Evolutionary conservation across 345 rosid genomes (phyloP).

Genomic region (Boechera retrofracta): DNA sequence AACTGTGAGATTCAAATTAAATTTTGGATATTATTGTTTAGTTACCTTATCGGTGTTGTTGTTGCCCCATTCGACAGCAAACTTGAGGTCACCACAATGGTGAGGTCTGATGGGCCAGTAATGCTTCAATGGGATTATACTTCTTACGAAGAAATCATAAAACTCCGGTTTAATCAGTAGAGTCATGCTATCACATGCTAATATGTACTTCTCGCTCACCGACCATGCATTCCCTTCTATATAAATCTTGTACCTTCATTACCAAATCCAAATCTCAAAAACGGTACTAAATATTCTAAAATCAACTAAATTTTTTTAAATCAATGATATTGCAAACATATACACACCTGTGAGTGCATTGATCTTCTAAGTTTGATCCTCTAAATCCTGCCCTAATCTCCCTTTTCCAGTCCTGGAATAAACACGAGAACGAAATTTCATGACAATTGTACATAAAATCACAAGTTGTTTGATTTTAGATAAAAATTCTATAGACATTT

Average conservation of each 20-base stretch:
- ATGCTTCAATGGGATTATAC: conserved; percentile 56
- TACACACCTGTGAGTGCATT: conserved; percentile 61
- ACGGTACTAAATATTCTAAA: neutral
- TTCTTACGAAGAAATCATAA: conserved; percentile 53
- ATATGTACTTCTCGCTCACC: conserved; percentile 57
- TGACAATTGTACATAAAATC: neutral
- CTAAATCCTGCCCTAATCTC: conserved; percentile 50
- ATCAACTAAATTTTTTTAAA: neutral
- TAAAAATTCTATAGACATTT: neutral
- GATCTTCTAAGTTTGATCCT: conserved; percentile 54
- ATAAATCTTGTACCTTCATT: conserved; percentile 56
- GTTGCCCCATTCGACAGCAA: conserved; percentile 46
- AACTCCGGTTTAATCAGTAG: conserved; percentile 50
- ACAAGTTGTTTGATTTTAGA: neutral
- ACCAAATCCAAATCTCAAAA: conserved; percentile 6
- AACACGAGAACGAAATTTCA: neutral
- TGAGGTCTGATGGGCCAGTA: conserved; percentile 58
- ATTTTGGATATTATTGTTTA: neutral
- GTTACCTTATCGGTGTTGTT: conserved; percentile 33
- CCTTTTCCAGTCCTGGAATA: conserved; percentile 50
- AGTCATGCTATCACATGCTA: conserved; percentile 56
- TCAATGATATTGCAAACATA: neutral
- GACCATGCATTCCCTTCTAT: conserved; percentile 63
- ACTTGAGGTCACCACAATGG: conserved; percentile 38
- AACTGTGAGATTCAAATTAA: neutral